These are phyloP conservation scores for Tripidium arundinaceum DNA, from an alignment of 202 grass and related monocot genomes.

Conservation along the genomic window DNA sequence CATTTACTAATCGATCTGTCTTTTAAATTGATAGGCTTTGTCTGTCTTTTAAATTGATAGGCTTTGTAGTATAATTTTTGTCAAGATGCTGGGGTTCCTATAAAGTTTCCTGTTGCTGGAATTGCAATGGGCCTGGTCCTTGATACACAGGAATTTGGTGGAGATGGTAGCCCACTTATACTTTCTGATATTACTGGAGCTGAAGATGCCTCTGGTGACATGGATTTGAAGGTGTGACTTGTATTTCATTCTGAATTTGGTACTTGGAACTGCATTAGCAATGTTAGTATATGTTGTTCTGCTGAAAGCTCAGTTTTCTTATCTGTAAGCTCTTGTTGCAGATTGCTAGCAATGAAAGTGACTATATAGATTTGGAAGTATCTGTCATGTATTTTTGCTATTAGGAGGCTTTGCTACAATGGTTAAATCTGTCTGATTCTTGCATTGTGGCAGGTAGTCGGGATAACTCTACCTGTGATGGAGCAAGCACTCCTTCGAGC, in stretches of 20 bases:
- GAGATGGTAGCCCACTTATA: conserved; percentile 86
- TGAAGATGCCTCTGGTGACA: conserved; percentile 99
- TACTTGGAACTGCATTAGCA: conserved; percentile 3
- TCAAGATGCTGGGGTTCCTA: conserved; percentile 91
- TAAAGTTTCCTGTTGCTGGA: conserved; percentile 87
- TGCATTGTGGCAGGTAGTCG: conserved; percentile 49
- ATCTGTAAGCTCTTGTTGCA: conserved; percentile 34
- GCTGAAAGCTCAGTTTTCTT: conserved; percentile 21
- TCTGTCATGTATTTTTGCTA: conserved; percentile 30
- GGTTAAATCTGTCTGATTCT: conserved; percentile 4
- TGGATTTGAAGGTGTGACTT: conserved; percentile 85
- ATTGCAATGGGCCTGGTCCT: conserved; percentile 99
- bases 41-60: too few species aligned
- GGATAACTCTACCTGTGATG: conserved; percentile 86
- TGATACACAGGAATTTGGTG: conserved; percentile 89
- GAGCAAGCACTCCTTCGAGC: conserved; percentile 88
- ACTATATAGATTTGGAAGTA: conserved; percentile 12
- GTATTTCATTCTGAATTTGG: conserved; percentile 1
- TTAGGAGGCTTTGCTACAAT: conserved; percentile 4
- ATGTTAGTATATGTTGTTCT: neutral
- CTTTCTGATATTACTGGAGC: conserved; percentile 95
- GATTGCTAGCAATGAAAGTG: conserved; percentile 89
- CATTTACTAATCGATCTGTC: too few species aligned
- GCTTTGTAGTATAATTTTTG: too few species aligned
- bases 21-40: too few species aligned